A percentile compares a stretch with the other conserved stretches of the same genome.
phyloP scores from a whole-genome alignment of 176 grass and related monocot genomes.

The Neostapfia colusana region DNA sequence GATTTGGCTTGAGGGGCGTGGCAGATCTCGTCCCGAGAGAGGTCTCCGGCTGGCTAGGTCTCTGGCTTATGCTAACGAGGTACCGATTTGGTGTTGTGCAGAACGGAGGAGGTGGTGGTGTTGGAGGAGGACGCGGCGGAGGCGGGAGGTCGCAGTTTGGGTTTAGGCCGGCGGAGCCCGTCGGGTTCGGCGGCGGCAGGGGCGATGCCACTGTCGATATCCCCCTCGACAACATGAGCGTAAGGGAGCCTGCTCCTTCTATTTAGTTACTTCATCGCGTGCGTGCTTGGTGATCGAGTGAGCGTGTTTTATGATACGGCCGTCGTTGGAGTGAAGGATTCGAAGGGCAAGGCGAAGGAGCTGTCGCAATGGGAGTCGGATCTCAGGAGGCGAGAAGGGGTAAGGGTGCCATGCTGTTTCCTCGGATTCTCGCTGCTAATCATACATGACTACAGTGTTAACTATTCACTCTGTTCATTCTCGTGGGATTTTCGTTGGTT shows the following conservation, averaged over 20 bases:
- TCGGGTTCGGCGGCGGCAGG: conserved; percentile 52
- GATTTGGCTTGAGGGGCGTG: background rate
- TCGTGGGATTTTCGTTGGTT: conserved; percentile 29
- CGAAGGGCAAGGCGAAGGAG: conserved; percentile 65
- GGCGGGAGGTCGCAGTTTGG: conserved; percentile 45
- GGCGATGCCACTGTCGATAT: conserved; percentile 57
- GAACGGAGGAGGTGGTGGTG: conserved; percentile 57
- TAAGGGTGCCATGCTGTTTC: conserved; percentile 29
- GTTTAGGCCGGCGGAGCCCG: conserved; percentile 50
- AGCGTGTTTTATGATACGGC: conserved; percentile 5
- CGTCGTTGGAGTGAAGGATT: conserved; percentile 43
- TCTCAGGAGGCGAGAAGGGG: conserved; percentile 70
- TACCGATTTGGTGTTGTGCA: conserved; percentile 37
- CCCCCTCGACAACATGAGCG: conserved; percentile 68
- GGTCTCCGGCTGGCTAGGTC: conserved; percentile 34
- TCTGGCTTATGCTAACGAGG: background rate
- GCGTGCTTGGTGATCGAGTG: background rate
- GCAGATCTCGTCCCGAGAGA: conserved; percentile 33
- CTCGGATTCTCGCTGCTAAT: conserved; percentile 15
- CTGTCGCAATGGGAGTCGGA: conserved; percentile 74
- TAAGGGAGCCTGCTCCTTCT: conserved; percentile 35
- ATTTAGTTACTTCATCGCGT: conserved; percentile 2
- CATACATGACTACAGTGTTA: background rate
- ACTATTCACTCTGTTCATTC: background rate
- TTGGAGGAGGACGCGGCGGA: conserved; percentile 34